These are phyloP conservation scores for Silene coronaria DNA, from an alignment of 179 eudicot species.

Conservation along the genomic window DNA sequence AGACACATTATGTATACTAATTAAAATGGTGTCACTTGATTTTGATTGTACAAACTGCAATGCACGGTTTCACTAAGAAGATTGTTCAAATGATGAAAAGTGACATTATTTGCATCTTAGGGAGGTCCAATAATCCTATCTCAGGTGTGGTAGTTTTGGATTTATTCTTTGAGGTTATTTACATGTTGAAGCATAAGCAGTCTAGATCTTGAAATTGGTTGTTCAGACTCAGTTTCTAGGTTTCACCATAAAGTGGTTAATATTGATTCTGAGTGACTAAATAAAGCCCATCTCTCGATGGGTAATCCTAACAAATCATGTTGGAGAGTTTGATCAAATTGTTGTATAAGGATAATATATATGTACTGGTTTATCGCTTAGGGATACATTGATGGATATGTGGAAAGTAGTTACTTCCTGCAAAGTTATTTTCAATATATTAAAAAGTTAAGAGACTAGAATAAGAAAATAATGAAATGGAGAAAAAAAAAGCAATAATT, in stretches of 20 bases:
- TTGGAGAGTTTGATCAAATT: not conserved
- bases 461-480: no score
- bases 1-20: slow-evolving; percentile 20
- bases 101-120: slow-evolving; percentile 24
- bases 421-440: no score
- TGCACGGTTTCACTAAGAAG: slow-evolving; percentile 21
- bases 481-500: no score
- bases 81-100: slow-evolving; percentile 25
- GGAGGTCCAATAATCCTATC: slow-evolving; percentile 27
- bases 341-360: not conserved
- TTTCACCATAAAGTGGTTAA: not conserved
- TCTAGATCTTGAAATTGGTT: not conserved
- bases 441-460: no score
- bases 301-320: not conserved
- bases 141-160: slow-evolving; percentile 12
- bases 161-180: not conserved
- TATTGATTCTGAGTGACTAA: not conserved
- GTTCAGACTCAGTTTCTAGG: not conserved
- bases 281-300: no score
- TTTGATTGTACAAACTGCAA: slow-evolving; percentile 12
- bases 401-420: no score
- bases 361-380: not conserved
- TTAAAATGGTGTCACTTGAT: not conserved
- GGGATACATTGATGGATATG: no score
- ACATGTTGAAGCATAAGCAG: not conserved